A percentile compares a stretch with the other conserved stretches of the same genome.
Evolutionary conservation across 805 yeast species (phyloP).

Genomic region (Ogataea pignaliae): DNA sequence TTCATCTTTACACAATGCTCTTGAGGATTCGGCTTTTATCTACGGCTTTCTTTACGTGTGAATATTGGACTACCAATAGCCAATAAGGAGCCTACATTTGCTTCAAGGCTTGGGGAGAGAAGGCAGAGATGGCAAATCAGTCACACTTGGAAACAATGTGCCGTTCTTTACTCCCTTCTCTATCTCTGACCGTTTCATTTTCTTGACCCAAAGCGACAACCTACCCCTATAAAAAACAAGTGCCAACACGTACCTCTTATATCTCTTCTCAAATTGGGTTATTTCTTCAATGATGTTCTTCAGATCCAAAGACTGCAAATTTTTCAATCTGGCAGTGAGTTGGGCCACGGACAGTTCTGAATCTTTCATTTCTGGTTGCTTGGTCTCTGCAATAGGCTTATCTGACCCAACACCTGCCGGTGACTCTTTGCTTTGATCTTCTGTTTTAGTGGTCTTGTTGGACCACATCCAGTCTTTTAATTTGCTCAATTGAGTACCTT

Average conservation of each 20-base stretch:
- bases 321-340: slow-evolving; percentile 6
- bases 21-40: too few relatives aligned
- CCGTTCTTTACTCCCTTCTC: slow-evolving; percentile 32
- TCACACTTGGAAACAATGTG: slow-evolving; percentile 37
- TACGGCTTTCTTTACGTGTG: too few relatives aligned
- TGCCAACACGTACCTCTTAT: slow-evolving; percentile 38
- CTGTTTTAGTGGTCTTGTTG: slow-evolving; percentile 5
- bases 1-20: too few relatives aligned
- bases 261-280: slow-evolving; percentile 24
- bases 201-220: slow-evolving; percentile 33
- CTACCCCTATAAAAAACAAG: slow-evolving; percentile 38
- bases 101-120: neutral
- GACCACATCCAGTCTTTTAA: slow-evolving; percentile 24
- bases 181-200: slow-evolving; percentile 26
- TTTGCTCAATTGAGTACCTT: slow-evolving; percentile 23
- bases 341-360: slow-evolving; percentile 6
- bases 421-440: neutral
- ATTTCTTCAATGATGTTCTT: slow-evolving; percentile 3
- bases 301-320: slow-evolving; percentile 5
- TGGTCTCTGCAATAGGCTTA: too few relatives aligned
- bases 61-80: too few relatives aligned
- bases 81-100: too few relatives aligned
- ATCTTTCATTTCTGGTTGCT: slow-evolving; percentile 3
- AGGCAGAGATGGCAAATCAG: slow-evolving; percentile 11
- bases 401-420: too few relatives aligned